Conservation (phyloP, 345 rosid species). For the Rhizophora apiculata region DNA sequence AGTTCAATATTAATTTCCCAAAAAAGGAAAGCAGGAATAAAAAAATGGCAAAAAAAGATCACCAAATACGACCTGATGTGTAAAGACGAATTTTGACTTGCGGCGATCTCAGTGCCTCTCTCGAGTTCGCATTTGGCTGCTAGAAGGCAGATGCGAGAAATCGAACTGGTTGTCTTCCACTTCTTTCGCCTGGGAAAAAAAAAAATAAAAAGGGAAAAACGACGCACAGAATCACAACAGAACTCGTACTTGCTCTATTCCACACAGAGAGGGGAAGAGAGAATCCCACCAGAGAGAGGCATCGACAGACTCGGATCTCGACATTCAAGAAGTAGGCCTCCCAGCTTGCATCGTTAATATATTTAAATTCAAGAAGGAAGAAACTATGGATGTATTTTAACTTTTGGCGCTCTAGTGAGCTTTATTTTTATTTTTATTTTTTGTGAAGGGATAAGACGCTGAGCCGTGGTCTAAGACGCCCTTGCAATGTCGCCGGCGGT, state of each 20-base stretch:
- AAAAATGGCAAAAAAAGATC: constrained; percentile 12
- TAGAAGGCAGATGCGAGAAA: too few species aligned
- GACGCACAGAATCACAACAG: too few species aligned
- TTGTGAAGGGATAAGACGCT: background rate
- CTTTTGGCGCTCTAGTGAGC: constrained; percentile 17
- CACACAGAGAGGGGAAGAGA: constrained; percentile 40
- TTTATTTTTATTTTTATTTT: background rate
- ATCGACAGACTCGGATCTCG: constrained; percentile 52
- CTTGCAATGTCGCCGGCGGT: too few species aligned
- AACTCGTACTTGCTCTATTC: constrained; percentile 37
- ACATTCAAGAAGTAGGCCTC: constrained; percentile 32
- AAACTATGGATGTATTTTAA: background rate
- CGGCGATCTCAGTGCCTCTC: too few species aligned
- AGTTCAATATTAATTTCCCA: background rate
- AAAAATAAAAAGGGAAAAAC: too few species aligned
- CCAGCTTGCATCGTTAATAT: background rate
- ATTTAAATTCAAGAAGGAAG: constrained; percentile 33
- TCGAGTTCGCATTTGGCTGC: too few species aligned
- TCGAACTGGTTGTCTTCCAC: too few species aligned
- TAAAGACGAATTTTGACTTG: constrained; percentile 27
- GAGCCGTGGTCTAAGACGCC: constrained; percentile 37
- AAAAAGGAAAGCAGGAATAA: background rate
- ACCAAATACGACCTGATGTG: constrained; percentile 65
- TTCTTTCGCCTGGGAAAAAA: too few species aligned
- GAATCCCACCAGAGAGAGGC: constrained; percentile 81